Percentiles rank a stretch among this genome's conserved stretches.
Conservation (phyloP, 2,329 filamentous ascomycete genomes). For the Lithohypha guttulata region DNA sequence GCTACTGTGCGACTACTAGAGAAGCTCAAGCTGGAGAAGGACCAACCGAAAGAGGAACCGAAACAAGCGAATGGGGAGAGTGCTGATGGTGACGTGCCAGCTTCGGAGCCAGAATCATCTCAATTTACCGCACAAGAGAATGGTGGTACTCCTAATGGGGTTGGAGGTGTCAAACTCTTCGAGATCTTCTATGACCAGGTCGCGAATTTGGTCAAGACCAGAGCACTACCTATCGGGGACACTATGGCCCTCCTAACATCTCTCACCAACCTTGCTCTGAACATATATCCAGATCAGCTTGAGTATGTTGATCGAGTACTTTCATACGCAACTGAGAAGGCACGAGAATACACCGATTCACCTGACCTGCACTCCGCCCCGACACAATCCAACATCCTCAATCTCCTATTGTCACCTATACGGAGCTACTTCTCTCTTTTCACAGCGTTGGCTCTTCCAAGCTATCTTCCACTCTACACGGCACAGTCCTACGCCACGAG, state of each 20-base stretch:
- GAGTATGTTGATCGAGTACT: constrained; percentile 95
- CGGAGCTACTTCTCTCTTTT: constrained; percentile 88
- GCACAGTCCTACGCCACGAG: constrained; percentile 88
- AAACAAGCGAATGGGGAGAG: constrained; percentile 26
- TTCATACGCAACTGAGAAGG: constrained; percentile 76
- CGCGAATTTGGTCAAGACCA: constrained; percentile 80
- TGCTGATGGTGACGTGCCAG: constrained; percentile 13
- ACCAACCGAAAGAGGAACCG: constrained; percentile 22
- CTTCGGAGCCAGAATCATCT: constrained; percentile 21
- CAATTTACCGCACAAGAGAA: constrained; percentile 24
- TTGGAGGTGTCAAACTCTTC: constrained; percentile 72
- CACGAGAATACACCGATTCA: constrained; percentile 80
- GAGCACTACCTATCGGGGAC: constrained; percentile 85
- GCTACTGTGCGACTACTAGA: constrained; percentile 69
- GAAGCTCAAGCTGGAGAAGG: constrained; percentile 54
- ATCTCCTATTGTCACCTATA: constrained; percentile 80
- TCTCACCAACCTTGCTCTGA: constrained; percentile 81
- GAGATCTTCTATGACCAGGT: constrained; percentile 97
- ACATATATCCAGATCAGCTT: constrained; percentile 70
- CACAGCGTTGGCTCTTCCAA: constrained; percentile 86
- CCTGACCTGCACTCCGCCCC: constrained; percentile 84
- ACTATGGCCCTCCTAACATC: constrained; percentile 92
- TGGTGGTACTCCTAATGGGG: constrained; percentile 25
- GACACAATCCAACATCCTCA: constrained; percentile 80
- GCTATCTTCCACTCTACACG: constrained; percentile 79